Conservation (phyloP, 2,329 filamentous ascomycete genomes). For the Macrophomina tecta region DNA sequence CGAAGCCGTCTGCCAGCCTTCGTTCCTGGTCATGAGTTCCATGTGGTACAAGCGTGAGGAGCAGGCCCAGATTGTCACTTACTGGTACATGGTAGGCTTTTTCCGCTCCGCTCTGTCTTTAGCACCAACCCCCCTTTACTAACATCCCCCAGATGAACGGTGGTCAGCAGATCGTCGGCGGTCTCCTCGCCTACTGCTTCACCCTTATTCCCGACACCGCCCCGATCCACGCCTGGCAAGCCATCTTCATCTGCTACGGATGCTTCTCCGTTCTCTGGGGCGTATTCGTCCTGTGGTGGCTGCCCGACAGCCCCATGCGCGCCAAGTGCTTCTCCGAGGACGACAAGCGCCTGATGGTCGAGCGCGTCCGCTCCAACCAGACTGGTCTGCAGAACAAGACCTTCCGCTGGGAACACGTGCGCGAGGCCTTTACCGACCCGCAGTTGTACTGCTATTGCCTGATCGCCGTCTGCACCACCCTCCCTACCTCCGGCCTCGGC, state of each 20-base stretch:
- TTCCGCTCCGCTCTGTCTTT: constrained; percentile 46
- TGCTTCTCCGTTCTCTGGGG: constrained; percentile 59
- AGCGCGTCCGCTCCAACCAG: constrained; percentile 55
- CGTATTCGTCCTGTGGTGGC: constrained; percentile 58
- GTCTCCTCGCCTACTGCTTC: constrained; percentile 65
- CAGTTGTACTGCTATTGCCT: constrained; percentile 66
- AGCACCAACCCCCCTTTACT: neutral
- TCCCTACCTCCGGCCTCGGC: constrained; percentile 75
- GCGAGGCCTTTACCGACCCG: constrained; percentile 55
- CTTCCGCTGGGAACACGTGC: constrained; percentile 61
- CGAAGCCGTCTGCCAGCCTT: constrained; percentile 71
- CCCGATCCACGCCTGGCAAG: constrained; percentile 63
- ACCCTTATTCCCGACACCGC: constrained; percentile 56
- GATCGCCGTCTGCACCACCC: constrained; percentile 73
- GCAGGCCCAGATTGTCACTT: constrained; percentile 62
- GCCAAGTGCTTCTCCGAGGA: constrained; percentile 63
- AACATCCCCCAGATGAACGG: constrained; percentile 71
- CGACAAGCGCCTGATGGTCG: constrained; percentile 65
- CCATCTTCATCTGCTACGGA: constrained; percentile 45
- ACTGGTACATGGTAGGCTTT: constrained; percentile 59
- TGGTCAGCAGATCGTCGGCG: constrained; percentile 71
- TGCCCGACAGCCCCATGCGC: constrained; percentile 70
- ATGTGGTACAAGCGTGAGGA: constrained; percentile 69
- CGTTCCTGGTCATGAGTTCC: constrained; percentile 57
- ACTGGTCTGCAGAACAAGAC: constrained; percentile 49